phyloP scores from a whole-genome alignment of 208 protist species.

The Polymyxa betae region DNA sequence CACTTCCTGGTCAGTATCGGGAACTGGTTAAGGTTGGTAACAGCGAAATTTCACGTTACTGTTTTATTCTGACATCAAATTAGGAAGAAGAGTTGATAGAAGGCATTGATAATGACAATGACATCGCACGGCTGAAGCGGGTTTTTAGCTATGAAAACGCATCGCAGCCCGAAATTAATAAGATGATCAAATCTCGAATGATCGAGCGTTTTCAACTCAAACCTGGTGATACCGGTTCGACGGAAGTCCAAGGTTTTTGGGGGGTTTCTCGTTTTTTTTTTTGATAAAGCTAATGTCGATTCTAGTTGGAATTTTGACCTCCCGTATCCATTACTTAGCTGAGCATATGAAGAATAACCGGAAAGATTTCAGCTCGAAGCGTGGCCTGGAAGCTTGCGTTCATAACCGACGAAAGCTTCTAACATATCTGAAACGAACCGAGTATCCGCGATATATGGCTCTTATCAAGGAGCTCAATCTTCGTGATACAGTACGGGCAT shows the following conservation, averaged over 20 bases:
- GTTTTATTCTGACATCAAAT: background rate
- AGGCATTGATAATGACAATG: background rate
- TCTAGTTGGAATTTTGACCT: background rate
- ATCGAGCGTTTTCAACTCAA: background rate
- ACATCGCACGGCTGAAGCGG: constrained; percentile 33
- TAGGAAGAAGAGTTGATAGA: background rate
- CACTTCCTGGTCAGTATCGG: background rate
- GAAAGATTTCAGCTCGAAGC: constrained; percentile 21
- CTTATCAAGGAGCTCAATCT: constrained; percentile 20
- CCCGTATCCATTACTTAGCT: constrained; percentile 1
- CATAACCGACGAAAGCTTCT: background rate
- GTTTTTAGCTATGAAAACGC: constrained; percentile 42
- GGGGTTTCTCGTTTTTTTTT: background rate
- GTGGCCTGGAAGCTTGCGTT: background rate
- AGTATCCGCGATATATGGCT: background rate
- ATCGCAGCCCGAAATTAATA: constrained; percentile 30
- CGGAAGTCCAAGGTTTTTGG: constrained; percentile 52
- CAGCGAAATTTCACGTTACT: background rate
- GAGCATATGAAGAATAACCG: background rate
- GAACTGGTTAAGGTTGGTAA: background rate
- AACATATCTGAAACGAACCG: constrained; percentile 37
- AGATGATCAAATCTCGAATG: background rate
- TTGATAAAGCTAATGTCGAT: background rate
- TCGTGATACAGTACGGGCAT: constrained; percentile 3
- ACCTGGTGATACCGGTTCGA: constrained; percentile 36